Conservation (phyloP, 179 eudicot genomes). For the Monotropa hypopitys region DNA sequence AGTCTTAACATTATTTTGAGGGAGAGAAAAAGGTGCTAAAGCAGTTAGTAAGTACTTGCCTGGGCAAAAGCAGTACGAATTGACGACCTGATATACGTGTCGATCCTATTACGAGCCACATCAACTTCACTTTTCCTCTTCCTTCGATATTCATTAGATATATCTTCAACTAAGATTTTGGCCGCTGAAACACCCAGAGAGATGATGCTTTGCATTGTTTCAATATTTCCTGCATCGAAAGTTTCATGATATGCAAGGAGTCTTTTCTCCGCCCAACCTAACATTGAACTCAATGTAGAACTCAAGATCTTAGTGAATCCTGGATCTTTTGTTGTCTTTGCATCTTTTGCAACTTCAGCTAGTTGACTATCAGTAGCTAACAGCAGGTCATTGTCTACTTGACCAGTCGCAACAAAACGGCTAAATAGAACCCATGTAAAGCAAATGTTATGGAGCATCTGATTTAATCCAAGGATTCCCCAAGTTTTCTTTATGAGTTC, state of each 20-base stretch:
- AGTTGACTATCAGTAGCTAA: slow-evolving; percentile 81
- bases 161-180: slow-evolving; percentile 79
- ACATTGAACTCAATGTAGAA: slow-evolving; percentile 70
- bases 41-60: slow-evolving; percentile 38
- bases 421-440: slow-evolving; percentile 89
- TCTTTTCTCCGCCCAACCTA: slow-evolving; percentile 92
- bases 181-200: slow-evolving; percentile 82
- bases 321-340: slow-evolving; percentile 76
- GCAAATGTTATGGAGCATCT: slow-evolving; percentile 78
- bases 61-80: slow-evolving; percentile 98
- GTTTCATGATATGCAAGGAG: slow-evolving; percentile 97
- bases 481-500: slow-evolving; percentile 92
- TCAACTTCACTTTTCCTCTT: slow-evolving; percentile 83
- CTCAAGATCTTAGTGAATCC: slow-evolving; percentile 59
- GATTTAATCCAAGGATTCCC: slow-evolving; percentile 80
- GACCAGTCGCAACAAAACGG: slow-evolving; percentile 81
- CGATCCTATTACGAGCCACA: slow-evolving; percentile 85
- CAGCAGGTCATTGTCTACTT: slow-evolving; percentile 70
- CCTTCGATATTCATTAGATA: slow-evolving; percentile 90
- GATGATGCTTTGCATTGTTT: slow-evolving; percentile 72
- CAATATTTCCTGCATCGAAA: slow-evolving; percentile 61
- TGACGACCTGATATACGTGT: slow-evolving; percentile 90
- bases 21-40: not conserved
- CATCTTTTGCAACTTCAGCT: slow-evolving; percentile 91
- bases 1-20: not conserved